phyloP scores from a whole-genome alignment of 495 filamentous ascomycete genomes.

The Penicillium waksmanii region DNA sequence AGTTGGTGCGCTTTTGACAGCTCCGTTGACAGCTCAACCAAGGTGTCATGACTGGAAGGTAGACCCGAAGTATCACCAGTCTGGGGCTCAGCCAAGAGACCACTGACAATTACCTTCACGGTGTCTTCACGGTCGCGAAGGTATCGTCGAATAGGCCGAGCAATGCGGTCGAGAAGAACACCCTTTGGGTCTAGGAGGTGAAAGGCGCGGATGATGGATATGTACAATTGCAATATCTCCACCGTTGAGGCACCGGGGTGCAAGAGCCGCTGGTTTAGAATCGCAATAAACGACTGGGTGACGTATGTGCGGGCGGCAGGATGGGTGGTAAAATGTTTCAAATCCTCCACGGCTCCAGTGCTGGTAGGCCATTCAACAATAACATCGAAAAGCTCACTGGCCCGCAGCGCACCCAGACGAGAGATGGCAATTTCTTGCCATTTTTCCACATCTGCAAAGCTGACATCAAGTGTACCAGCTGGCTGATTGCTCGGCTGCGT shows the following conservation, averaged over 20 bases:
- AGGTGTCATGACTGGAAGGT: conserved; percentile 49
- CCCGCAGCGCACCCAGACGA: conserved; percentile 77
- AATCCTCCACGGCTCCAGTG: conserved; percentile 80
- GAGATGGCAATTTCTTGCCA: conserved; percentile 83
- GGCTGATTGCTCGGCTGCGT: conserved; percentile 28
- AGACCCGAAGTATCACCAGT: conserved; percentile 44
- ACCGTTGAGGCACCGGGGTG: conserved; percentile 89
- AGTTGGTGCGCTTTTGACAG: conserved; percentile 64
- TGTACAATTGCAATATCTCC: conserved; percentile 87
- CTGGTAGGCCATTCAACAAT: conserved; percentile 82
- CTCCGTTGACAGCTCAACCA: conserved; percentile 76
- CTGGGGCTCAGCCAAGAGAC: conserved; percentile 72
- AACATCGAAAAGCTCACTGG: conserved; percentile 84
- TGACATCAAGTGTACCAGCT: conserved; percentile 43
- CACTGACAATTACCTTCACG: conserved; percentile 81
- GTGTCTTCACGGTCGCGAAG: conserved; percentile 94
- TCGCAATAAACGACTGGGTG: conserved; percentile 70
- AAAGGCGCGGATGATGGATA: conserved; percentile 88
- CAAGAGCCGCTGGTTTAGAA: conserved; percentile 71
- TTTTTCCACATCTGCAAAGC: conserved; percentile 65
- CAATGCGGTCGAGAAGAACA: conserved; percentile 85
- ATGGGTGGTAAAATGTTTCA: conserved; percentile 63
- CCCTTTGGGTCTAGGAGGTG: conserved; percentile 88
- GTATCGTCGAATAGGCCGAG: conserved; percentile 80
- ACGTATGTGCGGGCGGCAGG: conserved; percentile 62